A percentile compares a stretch with the other conserved stretches of the same genome.
Evolutionary conservation across 2,329 filamentous ascomycete genomes (phyloP).

Genomic region (Xylaria sp.): DNA sequence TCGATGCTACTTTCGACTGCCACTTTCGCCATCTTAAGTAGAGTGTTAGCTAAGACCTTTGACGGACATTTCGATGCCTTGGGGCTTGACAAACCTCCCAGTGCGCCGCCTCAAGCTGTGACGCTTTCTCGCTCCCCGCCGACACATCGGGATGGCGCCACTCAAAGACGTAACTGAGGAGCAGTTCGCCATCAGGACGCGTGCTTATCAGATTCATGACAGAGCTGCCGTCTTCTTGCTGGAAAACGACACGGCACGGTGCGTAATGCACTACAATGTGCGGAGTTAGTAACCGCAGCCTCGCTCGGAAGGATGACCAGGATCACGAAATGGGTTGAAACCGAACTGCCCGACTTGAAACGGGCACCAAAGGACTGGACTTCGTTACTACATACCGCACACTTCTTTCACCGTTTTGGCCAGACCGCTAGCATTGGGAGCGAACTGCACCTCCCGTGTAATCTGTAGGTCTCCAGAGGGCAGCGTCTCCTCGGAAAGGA

Average conservation of each 20-base stretch:
- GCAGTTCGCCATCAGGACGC: conserved; percentile 46
- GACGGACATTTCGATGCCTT: not conserved
- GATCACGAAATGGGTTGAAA: too few relatives aligned
- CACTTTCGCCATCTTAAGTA: conserved; percentile 46
- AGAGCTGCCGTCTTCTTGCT: conserved; percentile 52
- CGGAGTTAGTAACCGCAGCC: conserved; percentile 5
- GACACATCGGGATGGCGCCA: conserved; percentile 50
- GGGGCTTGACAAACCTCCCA: conserved; percentile 41
- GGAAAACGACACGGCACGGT: conserved; percentile 51
- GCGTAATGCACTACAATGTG: conserved; percentile 43
- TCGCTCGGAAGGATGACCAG: not conserved
- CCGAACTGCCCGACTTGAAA: not conserved
- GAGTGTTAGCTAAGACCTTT: conserved; percentile 9
- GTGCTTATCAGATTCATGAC: conserved; percentile 52
- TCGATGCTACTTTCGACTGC: conserved; percentile 50
- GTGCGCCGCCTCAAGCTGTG: conserved; percentile 44
- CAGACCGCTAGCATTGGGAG: conserved; percentile 20
- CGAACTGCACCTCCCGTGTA: conserved; percentile 50
- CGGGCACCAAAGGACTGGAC: not conserved
- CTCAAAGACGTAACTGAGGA: conserved; percentile 54
- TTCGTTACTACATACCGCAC: conserved; percentile 40
- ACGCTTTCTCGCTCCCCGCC: conserved; percentile 46
- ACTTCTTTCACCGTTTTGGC: conserved; percentile 48
- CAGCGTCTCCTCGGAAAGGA: conserved; percentile 48
- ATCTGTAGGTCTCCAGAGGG: conserved; percentile 43